Conservation (phyloP, 2,329 filamentous ascomycete genomes). For the Xylogone sp. region DNA sequence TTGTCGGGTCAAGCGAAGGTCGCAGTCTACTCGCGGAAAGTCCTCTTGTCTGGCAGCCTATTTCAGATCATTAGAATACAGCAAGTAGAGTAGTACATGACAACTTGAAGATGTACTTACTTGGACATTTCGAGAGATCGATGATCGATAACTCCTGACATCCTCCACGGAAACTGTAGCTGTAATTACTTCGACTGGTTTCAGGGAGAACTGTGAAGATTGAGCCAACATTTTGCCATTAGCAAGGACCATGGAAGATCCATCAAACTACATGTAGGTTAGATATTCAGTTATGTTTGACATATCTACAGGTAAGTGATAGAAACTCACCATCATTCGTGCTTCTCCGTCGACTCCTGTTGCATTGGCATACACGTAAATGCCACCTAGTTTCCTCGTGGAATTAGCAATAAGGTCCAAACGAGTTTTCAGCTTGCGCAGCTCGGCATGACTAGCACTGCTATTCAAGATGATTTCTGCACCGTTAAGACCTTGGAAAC, state of each 20-base stretch:
- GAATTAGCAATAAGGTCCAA: slow-evolving; percentile 64
- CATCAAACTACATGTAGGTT: slow-evolving; percentile 47
- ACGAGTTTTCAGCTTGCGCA: slow-evolving; percentile 62
- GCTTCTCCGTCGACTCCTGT: slow-evolving; percentile 53
- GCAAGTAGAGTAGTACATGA: no score
- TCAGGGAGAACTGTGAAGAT: slow-evolving; percentile 35
- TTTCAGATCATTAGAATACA: no score
- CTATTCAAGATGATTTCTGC: slow-evolving; percentile 67
- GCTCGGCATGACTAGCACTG: slow-evolving; percentile 63
- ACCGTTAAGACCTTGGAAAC: slow-evolving; percentile 65
- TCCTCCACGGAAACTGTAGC: slow-evolving; percentile 70
- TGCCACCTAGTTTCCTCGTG: slow-evolving; percentile 57
- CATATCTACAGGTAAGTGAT: not conserved
- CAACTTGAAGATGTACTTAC: no score
- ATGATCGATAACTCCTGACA: slow-evolving; percentile 55
- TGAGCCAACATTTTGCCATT: slow-evolving; percentile 61
- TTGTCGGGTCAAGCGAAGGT: slow-evolving; percentile 39
- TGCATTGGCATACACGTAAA: slow-evolving; percentile 61
- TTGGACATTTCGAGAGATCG: slow-evolving; percentile 17
- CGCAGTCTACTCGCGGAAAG: slow-evolving; percentile 35
- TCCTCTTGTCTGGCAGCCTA: slow-evolving; percentile 25
- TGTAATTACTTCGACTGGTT: slow-evolving; percentile 62
- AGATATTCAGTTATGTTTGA: no score
- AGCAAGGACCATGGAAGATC: slow-evolving; percentile 55
- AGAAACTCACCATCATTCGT: not conserved